These are phyloP conservation scores for Phaeophleospora eucalypticola DNA, from an alignment of 2,329 filamentous ascomycete genomes.

Conservation along the genomic window DNA sequence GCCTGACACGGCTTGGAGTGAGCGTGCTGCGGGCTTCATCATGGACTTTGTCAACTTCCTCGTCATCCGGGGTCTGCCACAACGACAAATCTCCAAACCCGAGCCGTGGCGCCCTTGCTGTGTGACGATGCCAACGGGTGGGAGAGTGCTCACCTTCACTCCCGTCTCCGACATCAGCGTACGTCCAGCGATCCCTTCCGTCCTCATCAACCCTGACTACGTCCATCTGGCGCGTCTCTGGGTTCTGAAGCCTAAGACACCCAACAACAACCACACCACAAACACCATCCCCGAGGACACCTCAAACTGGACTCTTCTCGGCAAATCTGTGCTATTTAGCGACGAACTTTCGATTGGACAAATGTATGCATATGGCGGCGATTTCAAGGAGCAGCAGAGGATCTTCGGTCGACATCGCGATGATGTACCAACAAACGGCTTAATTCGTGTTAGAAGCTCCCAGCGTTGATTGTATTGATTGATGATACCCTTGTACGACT, in stretches of 20 bases:
- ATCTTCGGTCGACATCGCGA: constrained; percentile 17
- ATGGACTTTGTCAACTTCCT: constrained; percentile 35
- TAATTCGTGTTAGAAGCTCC: no score
- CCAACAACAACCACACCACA: constrained; percentile 2
- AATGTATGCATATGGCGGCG: constrained; percentile 20
- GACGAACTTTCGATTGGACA: constrained; percentile 31
- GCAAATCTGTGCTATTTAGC: constrained; percentile 40
- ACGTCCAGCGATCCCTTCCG: constrained; percentile 27
- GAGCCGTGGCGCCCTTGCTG: constrained; percentile 31
- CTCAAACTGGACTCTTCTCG: constrained; percentile 37
- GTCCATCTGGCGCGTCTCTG: constrained; percentile 33
- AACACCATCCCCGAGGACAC: constrained; percentile 7
- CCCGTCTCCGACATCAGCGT: constrained; percentile 22
- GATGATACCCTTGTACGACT: constrained; percentile 12
- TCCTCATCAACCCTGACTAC: constrained; percentile 30
- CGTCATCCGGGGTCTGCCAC: constrained; percentile 31
- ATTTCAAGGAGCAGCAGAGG: constrained; percentile 18
- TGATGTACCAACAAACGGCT: no score
- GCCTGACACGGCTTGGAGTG: constrained; percentile 28
- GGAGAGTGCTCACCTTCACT: constrained; percentile 31
- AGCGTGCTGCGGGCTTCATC: constrained; percentile 30
- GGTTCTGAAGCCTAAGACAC: constrained; percentile 35
- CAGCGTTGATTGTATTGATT: no score
- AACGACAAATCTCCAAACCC: constrained; percentile 26
- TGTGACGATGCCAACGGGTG: constrained; percentile 20